Evolutionary conservation across 441 rosid species (phyloP), one percentile per base, ranked within the genome.

Genomic region (Bruguiera hainesii): DNA sequence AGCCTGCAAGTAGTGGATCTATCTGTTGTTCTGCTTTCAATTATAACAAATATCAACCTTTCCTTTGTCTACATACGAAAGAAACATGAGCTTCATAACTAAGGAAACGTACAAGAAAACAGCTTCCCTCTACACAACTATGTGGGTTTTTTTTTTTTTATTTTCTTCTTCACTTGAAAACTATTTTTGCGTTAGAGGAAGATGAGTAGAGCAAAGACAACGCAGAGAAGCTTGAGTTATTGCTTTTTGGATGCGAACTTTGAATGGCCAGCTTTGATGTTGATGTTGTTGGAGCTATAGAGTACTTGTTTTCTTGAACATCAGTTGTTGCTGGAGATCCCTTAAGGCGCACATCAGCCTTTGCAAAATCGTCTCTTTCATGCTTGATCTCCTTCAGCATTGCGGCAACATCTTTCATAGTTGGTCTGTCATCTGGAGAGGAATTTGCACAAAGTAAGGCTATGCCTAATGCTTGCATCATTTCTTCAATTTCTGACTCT

Each of bases 321-420:
- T 78, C 69, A 33, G 77, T 30, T 68, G 82, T 77, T 49, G 46
- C 46, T 37, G 96, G 88, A 65, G 93, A 82, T 71, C 83, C 90
- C 70, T 91, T 91, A 46, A 91, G 81, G 13, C 85, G 81, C 71
- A 79, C 77, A 63, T 91, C 96, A 58, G 84, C 90, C 76, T 94
- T 94, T 1, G 88, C 88, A n/a, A 81, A 82, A 76, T 89, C 98
- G 60, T 91, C 98, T 53, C 83, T 81, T 63, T 88, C 98, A 31
- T 87, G 93, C 60, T 83, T 91, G 61, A 91, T 88, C 87, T 91
- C 96, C 73, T 87, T 87, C 60, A 91, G 92, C 96, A 91, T 94
- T 25, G 92, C 97, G 2, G 90, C 91, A 15, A 94, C 89, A 46
- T 91, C 98, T 81, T 88, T 91, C 98, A 91, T 94, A 4, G 87